These are phyloP conservation scores for Microbotryum lychnidis-dioicae DNA, from an alignment of 1,284 basidiomycete genomes.

Conservation along the genomic window DNA sequence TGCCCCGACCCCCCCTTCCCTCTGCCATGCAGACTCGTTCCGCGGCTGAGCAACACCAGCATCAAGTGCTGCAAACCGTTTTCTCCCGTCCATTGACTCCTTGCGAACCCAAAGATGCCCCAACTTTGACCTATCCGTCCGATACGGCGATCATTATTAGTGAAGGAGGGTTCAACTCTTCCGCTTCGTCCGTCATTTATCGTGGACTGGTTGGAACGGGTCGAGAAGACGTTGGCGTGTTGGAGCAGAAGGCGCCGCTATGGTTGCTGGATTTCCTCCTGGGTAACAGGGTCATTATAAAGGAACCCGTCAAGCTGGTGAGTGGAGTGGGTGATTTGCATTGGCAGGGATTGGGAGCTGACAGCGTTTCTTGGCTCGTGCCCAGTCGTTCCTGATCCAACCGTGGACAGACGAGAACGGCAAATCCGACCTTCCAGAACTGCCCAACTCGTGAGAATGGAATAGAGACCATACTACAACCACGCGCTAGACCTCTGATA, in stretches of 20 bases:
- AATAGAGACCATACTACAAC: neutral
- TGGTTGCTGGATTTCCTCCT: constrained; percentile 88
- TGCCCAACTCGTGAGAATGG: constrained; percentile 61
- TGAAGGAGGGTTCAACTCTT: constrained; percentile 61
- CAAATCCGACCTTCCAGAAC: constrained; percentile 56
- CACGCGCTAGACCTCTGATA: neutral
- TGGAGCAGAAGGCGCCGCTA: constrained; percentile 72
- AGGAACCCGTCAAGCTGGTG: constrained; percentile 60
- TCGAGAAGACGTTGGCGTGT: constrained; percentile 53
- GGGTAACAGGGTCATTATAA: constrained; percentile 43
- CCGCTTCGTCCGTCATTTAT: constrained; percentile 71
- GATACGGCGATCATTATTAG: constrained; percentile 68
- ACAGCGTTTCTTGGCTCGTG: neutral
- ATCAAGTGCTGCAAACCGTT: constrained; percentile 53
- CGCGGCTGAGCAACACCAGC: constrained; percentile 39
- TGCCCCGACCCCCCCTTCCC: neutral
- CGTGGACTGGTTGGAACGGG: constrained; percentile 60
- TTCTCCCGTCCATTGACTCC: constrained; percentile 62
- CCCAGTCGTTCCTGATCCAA: constrained; percentile 67
- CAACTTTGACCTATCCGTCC: constrained; percentile 55
- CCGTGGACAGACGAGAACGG: constrained; percentile 59
- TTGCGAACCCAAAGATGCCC: constrained; percentile 63
- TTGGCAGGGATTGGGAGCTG: neutral
- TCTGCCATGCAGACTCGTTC: constrained; percentile 1
- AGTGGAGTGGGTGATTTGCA: neutral